Evolutionary conservation across 306 rosid species (phyloP).

Genomic region (Styphnolobium japonicum): DNA sequence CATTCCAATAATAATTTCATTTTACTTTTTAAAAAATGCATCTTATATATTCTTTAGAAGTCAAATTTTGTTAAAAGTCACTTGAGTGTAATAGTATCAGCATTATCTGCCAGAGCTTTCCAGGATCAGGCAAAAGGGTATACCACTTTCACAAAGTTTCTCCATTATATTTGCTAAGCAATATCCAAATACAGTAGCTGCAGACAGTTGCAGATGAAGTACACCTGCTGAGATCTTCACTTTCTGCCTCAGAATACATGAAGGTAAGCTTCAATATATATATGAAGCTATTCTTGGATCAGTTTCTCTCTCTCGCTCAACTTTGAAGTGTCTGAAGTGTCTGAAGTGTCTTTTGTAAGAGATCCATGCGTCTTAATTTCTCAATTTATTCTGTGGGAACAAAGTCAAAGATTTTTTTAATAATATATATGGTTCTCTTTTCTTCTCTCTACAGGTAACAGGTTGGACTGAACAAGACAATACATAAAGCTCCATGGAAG

Average conservation of each 20-base stretch:
- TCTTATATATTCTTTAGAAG: neutral
- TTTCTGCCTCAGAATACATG: slow-evolving; percentile 22
- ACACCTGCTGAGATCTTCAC: slow-evolving; percentile 43
- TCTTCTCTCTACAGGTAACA: slow-evolving; percentile 10
- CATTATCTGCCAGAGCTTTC: slow-evolving; percentile 32
- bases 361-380: slow-evolving; percentile 11
- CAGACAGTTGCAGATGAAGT: slow-evolving; percentile 40
- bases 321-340: slow-evolving; percentile 15
- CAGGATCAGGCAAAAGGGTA: slow-evolving; percentile 44
- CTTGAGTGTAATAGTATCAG: slow-evolving; percentile 17
- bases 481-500: slow-evolving; percentile 48
- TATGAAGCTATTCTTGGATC: slow-evolving; percentile 24
- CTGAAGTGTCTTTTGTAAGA: slow-evolving; percentile 24
- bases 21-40: neutral
- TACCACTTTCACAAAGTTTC: slow-evolving; percentile 43
- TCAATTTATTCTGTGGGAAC: neutral
- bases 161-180: slow-evolving; percentile 48
- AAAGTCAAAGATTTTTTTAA: neutral
- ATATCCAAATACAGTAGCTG: slow-evolving; percentile 49
- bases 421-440: neutral
- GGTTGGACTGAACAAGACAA: neutral
- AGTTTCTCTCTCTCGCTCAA: slow-evolving; percentile 24
- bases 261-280: slow-evolving; percentile 24
- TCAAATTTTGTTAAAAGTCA: slow-evolving; percentile 9
- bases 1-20: neutral